Conservation (phyloP, 495 filamentous ascomycete genomes). For the Astrothelium subdiscretum region DNA sequence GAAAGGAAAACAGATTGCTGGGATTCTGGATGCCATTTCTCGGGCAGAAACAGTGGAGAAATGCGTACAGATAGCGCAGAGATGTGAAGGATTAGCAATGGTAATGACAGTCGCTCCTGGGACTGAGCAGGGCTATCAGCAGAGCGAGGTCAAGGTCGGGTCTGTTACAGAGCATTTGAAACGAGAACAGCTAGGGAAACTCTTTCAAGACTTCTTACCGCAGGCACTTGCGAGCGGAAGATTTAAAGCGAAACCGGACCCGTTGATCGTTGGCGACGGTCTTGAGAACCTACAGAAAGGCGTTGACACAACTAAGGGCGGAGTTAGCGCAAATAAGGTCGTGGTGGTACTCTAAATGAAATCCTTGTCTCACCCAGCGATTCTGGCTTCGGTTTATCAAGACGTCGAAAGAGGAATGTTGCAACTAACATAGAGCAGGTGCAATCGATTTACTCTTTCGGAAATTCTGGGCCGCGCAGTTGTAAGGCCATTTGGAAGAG, state of each 20-base stretch:
- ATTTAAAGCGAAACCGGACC: conserved; percentile 27
- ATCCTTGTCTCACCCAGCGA: too few relatives aligned
- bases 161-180: background rate
- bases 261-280: conserved; percentile 20
- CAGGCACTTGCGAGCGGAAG: conserved; percentile 29
- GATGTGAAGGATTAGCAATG: background rate
- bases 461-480: too few relatives aligned
- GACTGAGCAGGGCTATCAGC: background rate
- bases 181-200: background rate
- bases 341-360: too few relatives aligned
- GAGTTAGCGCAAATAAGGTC: conserved; percentile 24
- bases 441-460: too few relatives aligned
- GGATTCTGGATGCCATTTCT: conserved; percentile 9
- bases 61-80: background rate
- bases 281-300: conserved; percentile 24
- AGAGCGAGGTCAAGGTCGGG: background rate
- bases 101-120: background rate
- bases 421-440: too few relatives aligned
- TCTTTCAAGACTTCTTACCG: conserved; percentile 26
- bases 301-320: conserved; percentile 22
- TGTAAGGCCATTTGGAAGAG: too few relatives aligned
- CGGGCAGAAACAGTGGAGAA: background rate
- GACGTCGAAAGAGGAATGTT: too few relatives aligned
- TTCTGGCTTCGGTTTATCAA: too few relatives aligned
- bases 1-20: conserved; percentile 12